Percentiles rank a stretch among this genome's conserved stretches.
Conservation (phyloP, 129 eudicot species). For the Solidago caesia region DNA sequence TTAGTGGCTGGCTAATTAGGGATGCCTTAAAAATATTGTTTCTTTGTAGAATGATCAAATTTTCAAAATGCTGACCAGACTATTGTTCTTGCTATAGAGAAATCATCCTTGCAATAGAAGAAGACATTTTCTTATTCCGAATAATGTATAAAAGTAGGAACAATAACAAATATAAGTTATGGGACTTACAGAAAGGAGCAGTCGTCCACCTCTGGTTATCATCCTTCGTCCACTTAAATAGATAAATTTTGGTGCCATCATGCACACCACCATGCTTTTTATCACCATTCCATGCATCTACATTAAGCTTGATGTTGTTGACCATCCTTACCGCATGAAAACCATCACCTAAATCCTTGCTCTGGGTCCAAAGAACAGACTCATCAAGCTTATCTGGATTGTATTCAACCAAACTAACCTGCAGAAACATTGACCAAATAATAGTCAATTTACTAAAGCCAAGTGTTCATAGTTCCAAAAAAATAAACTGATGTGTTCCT, state of each 20-base stretch:
- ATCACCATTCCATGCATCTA: constrained; percentile 74
- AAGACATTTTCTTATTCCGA: not conserved
- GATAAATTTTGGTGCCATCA: constrained; percentile 62
- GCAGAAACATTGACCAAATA: constrained; percentile 13
- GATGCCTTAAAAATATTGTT: too few relatives aligned
- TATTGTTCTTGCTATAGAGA: too few relatives aligned
- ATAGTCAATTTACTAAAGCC: not conserved
- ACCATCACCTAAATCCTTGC: constrained; percentile 79
- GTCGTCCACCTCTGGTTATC: constrained; percentile 89
- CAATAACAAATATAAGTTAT: not conserved
- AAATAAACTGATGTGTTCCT: not conserved
- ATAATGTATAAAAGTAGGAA: not conserved
- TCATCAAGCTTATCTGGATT: constrained; percentile 69
- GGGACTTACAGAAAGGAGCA: constrained; percentile 61
- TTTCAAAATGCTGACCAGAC: too few relatives aligned
- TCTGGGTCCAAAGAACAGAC: constrained; percentile 81
- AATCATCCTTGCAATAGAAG: not conserved
- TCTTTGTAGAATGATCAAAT: too few relatives aligned
- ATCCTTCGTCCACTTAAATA: constrained; percentile 72
- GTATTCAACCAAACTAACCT: constrained; percentile 78
- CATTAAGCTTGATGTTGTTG: constrained; percentile 63
- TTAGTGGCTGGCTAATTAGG: too few relatives aligned
- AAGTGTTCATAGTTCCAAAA: not conserved
- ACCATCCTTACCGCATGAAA: constrained; percentile 82
- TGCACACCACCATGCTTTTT: constrained; percentile 75